Conservation (phyloP, 495 filamentous ascomycete genomes). For the Sporormia fimetaria region DNA sequence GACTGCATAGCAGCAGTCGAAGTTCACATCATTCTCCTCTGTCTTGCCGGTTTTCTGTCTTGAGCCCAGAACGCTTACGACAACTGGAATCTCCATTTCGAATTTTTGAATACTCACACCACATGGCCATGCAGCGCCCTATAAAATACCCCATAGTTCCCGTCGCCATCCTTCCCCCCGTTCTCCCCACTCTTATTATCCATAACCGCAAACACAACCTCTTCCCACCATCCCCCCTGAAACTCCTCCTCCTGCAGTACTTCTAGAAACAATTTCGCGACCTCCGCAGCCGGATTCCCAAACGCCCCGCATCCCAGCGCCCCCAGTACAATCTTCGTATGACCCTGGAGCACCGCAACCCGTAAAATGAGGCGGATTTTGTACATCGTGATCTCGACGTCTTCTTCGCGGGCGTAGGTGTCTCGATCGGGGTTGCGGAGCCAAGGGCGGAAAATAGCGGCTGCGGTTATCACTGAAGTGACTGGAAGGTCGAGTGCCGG, state of each 20-base stretch:
- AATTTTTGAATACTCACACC: conserved; percentile 29
- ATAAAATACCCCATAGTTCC: conserved; percentile 39
- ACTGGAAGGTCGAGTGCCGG: conserved; percentile 34
- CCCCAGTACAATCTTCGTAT: conserved; percentile 49
- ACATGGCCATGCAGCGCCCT: conserved; percentile 36
- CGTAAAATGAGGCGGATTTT: conserved; percentile 51
- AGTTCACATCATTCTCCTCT: no score
- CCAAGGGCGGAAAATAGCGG: conserved; percentile 39
- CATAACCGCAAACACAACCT: conserved; percentile 44
- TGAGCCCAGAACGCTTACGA: no score
- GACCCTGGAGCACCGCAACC: conserved; percentile 41
- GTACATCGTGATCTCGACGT: conserved; percentile 41
- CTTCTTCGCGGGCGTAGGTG: conserved; percentile 17
- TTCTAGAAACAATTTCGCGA: conserved; percentile 50
- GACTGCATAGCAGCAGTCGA: no score
- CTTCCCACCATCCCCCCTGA: conserved; percentile 46
- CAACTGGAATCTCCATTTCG: no score
- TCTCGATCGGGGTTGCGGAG: conserved; percentile 15
- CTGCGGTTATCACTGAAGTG: conserved; percentile 48
- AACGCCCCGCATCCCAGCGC: conserved; percentile 60
- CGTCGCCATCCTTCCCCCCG: conserved; percentile 32
- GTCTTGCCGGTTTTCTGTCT: no score
- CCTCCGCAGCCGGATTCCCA: conserved; percentile 46
- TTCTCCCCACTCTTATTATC: conserved; percentile 26
- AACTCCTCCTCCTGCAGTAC: conserved; percentile 46